These are phyloP conservation scores for Tympanopsis confertula DNA, from an alignment of 2,329 filamentous ascomycete genomes.

Conservation along the genomic window DNA sequence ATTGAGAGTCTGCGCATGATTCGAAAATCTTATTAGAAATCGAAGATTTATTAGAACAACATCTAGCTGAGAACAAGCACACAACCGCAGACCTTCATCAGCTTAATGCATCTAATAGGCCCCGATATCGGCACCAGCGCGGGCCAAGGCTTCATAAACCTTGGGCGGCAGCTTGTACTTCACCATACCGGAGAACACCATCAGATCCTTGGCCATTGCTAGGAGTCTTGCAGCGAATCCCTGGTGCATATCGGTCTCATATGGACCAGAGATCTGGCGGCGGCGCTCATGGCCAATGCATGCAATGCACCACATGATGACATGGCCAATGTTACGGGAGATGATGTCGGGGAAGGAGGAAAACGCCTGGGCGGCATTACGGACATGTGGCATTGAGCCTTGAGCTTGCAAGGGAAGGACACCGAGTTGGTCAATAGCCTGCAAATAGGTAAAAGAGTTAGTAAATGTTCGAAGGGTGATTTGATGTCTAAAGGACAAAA, in stretches of 20 bases:
- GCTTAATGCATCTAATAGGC: slow-evolving; percentile 1
- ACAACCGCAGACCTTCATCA: too few species aligned
- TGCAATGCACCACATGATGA: background rate
- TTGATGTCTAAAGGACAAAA: background rate
- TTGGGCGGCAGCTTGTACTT: slow-evolving; percentile 1
- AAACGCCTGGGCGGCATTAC: background rate
- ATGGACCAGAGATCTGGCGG: background rate
- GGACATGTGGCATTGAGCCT: background rate
- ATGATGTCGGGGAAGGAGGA: background rate
- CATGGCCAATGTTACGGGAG: background rate
- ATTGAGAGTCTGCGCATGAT: too few species aligned
- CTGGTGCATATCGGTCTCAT: background rate
- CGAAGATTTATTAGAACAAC: too few species aligned
- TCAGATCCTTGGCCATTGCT: slow-evolving; percentile 1
- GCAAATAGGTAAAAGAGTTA: background rate
- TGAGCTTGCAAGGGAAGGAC: background rate
- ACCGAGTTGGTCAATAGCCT: background rate
- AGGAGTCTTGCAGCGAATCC: background rate
- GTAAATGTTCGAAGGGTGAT: background rate
- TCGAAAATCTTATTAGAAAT: too few species aligned
- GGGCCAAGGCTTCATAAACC: background rate
- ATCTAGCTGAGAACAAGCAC: too few species aligned
- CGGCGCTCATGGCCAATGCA: background rate
- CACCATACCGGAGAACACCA: slow-evolving; percentile 1
- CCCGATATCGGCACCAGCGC: background rate